Conservation (phyloP, 208 protist genomes). For the Wallacemonas sp. region DNA sequence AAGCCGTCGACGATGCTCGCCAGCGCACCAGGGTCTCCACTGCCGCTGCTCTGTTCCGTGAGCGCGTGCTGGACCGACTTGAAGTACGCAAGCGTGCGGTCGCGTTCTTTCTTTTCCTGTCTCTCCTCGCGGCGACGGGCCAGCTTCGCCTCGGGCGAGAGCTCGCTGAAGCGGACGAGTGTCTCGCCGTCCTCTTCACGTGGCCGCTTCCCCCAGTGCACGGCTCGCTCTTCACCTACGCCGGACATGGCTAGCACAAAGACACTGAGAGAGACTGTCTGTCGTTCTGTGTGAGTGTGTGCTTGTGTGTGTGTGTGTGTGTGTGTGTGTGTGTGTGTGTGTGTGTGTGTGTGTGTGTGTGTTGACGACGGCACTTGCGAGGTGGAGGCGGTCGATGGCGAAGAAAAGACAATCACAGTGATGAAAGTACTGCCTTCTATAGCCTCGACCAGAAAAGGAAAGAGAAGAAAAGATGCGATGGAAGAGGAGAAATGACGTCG, state of each 20-base stretch:
- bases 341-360: not conserved
- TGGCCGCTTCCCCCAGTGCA: slow-evolving; percentile 53
- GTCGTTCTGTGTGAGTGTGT: too few species aligned
- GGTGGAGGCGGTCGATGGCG: too few species aligned
- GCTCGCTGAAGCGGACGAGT: slow-evolving; percentile 75
- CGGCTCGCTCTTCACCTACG: slow-evolving; percentile 14
- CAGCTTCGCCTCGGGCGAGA: slow-evolving; percentile 61
- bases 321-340: not conserved
- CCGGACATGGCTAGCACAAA: slow-evolving; percentile 1
- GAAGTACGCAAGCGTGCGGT: slow-evolving; percentile 86
- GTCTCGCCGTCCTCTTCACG: slow-evolving; percentile 29
- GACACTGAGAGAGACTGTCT: not conserved
- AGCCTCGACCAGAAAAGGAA: too few species aligned
- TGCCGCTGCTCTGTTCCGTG: slow-evolving; percentile 49
- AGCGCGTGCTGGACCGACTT: slow-evolving; percentile 70
- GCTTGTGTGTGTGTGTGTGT: slow-evolving; percentile 3
- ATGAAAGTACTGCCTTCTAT: too few species aligned
- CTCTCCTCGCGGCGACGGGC: slow-evolving; percentile 72
- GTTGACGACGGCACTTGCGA: too few species aligned
- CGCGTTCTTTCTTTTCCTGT: slow-evolving; percentile 83
- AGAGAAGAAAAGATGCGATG: too few species aligned
- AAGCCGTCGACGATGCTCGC: slow-evolving; percentile 83
- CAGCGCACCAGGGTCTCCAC: slow-evolving; percentile 48
- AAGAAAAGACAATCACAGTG: too few species aligned
- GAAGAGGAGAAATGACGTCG: too few species aligned